phyloP scores from a whole-genome alignment of 2,329 filamentous ascomycete genomes.

The Pseudogymnoascus sp. region DNA sequence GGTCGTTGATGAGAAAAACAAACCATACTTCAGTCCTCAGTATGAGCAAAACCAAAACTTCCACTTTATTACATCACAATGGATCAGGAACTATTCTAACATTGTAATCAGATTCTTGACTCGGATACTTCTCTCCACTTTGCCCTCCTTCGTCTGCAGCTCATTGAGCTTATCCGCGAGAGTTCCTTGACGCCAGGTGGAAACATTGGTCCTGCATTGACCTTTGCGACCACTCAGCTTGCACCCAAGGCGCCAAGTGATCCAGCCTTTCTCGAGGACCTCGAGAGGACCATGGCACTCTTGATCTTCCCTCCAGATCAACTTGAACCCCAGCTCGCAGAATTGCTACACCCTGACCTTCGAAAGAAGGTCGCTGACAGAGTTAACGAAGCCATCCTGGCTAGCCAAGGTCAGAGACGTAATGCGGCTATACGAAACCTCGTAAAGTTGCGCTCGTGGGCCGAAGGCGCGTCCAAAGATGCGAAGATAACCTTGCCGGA shows the following conservation, averaged over 20 bases:
- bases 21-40: constrained; percentile 72
- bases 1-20: constrained; percentile 83
- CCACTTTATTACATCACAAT: constrained; percentile 15
- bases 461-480: constrained; percentile 45
- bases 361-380: constrained; percentile 75
- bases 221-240: constrained; percentile 81
- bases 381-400: constrained; percentile 84
- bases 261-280: constrained; percentile 70
- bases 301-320: constrained; percentile 80
- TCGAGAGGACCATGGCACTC: constrained; percentile 89
- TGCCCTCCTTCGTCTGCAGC: constrained; percentile 76
- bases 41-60: constrained; percentile 54
- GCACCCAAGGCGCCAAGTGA: constrained; percentile 80
- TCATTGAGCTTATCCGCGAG: constrained; percentile 83
- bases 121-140: constrained; percentile 79
- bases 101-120: constrained; percentile 66
- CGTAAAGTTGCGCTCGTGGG: constrained; percentile 77
- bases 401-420: constrained; percentile 60
- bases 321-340: constrained; percentile 66
- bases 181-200: constrained; percentile 59
- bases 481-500: constrained; percentile 28
- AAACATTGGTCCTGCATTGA: constrained; percentile 64
- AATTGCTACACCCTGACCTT: constrained; percentile 70
- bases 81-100: constrained; percentile 16
- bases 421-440: constrained; percentile 78